Evolutionary conservation across 1,284 basidiomycete genomes (phyloP).

Genomic region (Cutaneotrichosporon spelunceum): DNA sequence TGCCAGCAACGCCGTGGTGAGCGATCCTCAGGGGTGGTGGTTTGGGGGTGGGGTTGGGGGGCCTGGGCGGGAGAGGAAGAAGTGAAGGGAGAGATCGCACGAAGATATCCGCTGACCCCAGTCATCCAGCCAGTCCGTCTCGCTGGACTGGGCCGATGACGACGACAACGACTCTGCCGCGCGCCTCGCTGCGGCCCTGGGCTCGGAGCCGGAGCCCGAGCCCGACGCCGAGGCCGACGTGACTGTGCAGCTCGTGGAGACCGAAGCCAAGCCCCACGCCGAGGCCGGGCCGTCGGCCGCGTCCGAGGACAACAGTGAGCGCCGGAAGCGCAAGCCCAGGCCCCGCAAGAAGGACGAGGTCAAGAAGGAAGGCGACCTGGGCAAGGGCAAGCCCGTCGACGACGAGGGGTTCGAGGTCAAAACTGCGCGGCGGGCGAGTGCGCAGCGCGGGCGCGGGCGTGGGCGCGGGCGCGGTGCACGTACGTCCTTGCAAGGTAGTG

Average conservation of each 20-base stretch:
- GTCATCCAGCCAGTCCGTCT: constrained; percentile 10
- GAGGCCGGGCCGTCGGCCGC: not conserved
- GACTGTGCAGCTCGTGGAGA: not conserved
- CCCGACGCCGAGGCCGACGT: not conserved
- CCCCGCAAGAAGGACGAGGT: constrained; percentile 6
- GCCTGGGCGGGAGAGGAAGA: not conserved
- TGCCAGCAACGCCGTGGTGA: not conserved
- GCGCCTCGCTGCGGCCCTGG: constrained; percentile 4
- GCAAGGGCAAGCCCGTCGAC: constrained; percentile 27
- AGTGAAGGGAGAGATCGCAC: not conserved
- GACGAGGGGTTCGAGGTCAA: constrained; percentile 46
- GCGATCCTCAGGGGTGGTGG: not conserved
- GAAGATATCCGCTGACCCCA: not conserved
- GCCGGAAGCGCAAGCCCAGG: constrained; percentile 7
- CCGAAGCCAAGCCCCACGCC: not conserved
- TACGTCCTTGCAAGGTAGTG: constrained; percentile 7
- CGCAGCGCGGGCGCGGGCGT: constrained; percentile 16
- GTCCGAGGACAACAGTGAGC: constrained; percentile 8
- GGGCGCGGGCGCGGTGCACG: constrained; percentile 11
- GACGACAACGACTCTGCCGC: constrained; percentile 23
- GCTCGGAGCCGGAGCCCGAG: not conserved
- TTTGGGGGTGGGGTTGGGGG: not conserved
- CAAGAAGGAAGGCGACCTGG: not conserved
- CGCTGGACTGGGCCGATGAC: constrained; percentile 35
- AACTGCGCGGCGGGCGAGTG: constrained; percentile 20